Percentiles rank a stretch among this genome's conserved stretches.
Evolutionary conservation across 805 yeast species (phyloP).

Genomic region (Yamadazyma kitorensis): DNA sequence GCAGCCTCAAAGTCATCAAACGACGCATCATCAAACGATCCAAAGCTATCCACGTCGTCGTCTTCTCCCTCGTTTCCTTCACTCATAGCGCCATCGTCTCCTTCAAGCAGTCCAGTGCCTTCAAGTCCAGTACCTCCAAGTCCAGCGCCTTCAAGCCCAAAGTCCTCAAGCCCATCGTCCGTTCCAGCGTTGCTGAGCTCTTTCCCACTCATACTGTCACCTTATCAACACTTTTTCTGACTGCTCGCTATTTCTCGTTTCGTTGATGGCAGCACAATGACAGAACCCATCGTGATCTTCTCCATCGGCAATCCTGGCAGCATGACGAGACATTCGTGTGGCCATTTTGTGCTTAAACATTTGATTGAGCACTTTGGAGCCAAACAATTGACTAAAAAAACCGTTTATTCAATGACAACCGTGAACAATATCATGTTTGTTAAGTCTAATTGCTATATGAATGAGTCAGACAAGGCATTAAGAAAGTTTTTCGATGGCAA

Average conservation of each 20-base stretch:
- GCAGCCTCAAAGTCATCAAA: conserved; percentile 21
- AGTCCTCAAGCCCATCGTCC: too few relatives aligned
- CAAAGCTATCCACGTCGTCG: conserved; percentile 34
- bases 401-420: conserved; percentile 26
- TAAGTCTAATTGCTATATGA: conserved; percentile 39
- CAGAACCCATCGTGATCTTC: conserved; percentile 18
- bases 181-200: too few relatives aligned
- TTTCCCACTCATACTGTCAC: too few relatives aligned
- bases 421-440: conserved; percentile 26
- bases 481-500: conserved; percentile 18
- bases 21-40: conserved; percentile 36
- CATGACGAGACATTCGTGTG: conserved; percentile 38
- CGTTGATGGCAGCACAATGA: too few relatives aligned
- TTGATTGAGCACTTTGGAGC: conserved; percentile 25
- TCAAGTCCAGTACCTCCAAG: too few relatives aligned
- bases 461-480: conserved; percentile 34
- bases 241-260: too few relatives aligned
- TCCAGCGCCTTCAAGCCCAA: too few relatives aligned
- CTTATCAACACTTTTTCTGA: too few relatives aligned
- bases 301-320: conserved; percentile 43
- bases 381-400: conserved; percentile 25
- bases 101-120: too few relatives aligned
- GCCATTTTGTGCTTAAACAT: conserved; percentile 31
- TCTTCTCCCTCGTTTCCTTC: conserved; percentile 4
- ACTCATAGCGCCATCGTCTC: background rate